Evolutionary conservation across 331 rosid genomes (phyloP), one percentile per base, ranked within the genome.

Genomic region (Acacia pycnantha): DNA sequence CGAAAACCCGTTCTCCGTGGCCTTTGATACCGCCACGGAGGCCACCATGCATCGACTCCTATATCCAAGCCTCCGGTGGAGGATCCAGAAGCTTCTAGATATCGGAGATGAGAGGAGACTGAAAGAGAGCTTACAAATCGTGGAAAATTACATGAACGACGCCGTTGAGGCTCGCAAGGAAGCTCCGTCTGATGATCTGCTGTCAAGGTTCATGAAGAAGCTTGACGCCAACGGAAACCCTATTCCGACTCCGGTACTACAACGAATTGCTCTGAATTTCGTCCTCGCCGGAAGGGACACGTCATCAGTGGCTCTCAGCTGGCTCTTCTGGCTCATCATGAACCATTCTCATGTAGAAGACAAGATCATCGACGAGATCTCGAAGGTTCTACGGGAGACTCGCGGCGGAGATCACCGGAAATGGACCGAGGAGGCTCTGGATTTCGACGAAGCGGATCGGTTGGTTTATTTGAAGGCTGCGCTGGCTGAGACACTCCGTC

Each of bases 271-370:
- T 0, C 82, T 95, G 33, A 95, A 95, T 86, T 95, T 95, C 83
- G 89, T 95, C 80, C 97, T 95, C 73, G 98, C 98, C 56, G 98
- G 98, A 2, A 89, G 98, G 19, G 98, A 95, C 91, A 95, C 98
- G 4, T 93, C 98, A 0, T 95, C 98, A 0, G 98, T 95, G 41
- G 98, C 98, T 0, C 92, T 95, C 59, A 89, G 94, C 84, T 95
- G 98, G 98, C 93, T 95, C 88, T 95, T 95, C 87, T 90, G 92
- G 94, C 96, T 95, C n/a, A 83, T 95, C 53, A 90, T 90, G 90
- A 87, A 87, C 87, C 86, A 90, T 80, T 94, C 96, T 0, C 31
- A 11, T 2, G 83, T 93, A 3, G 98, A 95, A 74, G 79, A 82
- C 27, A 90, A 82, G 51, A 90, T 95, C 81, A 0, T 95, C 69